These are phyloP conservation scores for Carex arenaria DNA, from an alignment of 202 grass and related monocot species.

Conservation along the genomic window DNA sequence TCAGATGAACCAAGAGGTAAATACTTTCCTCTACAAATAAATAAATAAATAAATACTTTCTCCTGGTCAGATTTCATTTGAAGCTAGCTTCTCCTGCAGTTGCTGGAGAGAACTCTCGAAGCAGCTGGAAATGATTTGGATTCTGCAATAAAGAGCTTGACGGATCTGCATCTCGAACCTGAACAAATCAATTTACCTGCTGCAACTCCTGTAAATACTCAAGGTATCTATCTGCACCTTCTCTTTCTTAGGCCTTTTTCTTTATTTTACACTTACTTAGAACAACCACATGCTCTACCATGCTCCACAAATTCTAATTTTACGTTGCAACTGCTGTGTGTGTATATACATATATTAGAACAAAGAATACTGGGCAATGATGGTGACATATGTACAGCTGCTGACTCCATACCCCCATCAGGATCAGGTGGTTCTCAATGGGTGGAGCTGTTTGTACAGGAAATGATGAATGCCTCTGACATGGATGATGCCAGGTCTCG, in stretches of 20 bases:
- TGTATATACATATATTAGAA: background rate
- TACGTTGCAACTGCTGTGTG: background rate
- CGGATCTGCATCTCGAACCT: slow-evolving; percentile 34
- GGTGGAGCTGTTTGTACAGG: slow-evolving; percentile 70
- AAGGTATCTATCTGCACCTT: slow-evolving; percentile 16
- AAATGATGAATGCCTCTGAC: slow-evolving; percentile 40
- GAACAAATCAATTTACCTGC: slow-evolving; percentile 24
- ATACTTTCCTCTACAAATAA: too few relatives aligned
- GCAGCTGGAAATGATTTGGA: slow-evolving; percentile 50
- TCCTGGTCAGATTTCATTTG: background rate
- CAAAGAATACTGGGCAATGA: slow-evolving; percentile 18
- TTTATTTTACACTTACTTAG: background rate
- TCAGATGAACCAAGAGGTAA: slow-evolving; percentile 18
- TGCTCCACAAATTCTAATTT: background rate
- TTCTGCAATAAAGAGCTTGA: slow-evolving; percentile 46
- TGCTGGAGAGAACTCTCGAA: slow-evolving; percentile 49
- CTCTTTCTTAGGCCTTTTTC: background rate
- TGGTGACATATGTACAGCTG: slow-evolving; percentile 13
- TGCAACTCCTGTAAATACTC: slow-evolving; percentile 26
- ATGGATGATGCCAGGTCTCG: slow-evolving; percentile 43
- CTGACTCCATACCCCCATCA: background rate
- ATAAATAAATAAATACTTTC: too few relatives aligned
- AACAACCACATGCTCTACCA: background rate
- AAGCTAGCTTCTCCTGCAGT: background rate
- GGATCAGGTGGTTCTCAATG: slow-evolving; percentile 40